Evolutionary conservation across 23 red algal genomes (phyloP), one percentile per base, ranked within the genome.

Genomic region (Gracilariopsis chorda): DNA sequence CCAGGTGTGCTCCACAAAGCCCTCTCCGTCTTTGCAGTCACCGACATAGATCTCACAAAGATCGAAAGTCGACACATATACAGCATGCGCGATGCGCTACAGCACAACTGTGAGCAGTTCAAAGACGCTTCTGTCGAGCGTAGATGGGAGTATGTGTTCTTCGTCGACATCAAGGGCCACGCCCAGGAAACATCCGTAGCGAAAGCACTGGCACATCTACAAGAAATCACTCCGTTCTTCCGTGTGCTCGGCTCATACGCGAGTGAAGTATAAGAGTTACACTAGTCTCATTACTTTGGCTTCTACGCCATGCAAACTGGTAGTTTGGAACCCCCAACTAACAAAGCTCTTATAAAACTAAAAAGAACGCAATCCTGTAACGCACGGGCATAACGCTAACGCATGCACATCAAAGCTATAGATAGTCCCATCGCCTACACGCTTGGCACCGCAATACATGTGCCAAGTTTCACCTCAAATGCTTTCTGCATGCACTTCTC

Each of bases 111-210:
- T 40, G 88, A 76, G 4, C 44, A 45, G 62, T 52, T 71, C 7
- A 60, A 55, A 11, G 17, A 37, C 40, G 39, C n/a, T 17, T 27
- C 62, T 41, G 62, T 64, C 32, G 70, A 85, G 65, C 73, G 56
- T 21, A 68, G 96, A 74, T 98, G 96, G 96, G 79, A 88, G 1
- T 98, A 95, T 78, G 83, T 98, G 10, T 98, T 98, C 72, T 98
- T 94, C 83, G 53, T 98, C 48, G 96, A 98, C 71, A 86, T 98
- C 57, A 55, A 33, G 12, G 74, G 83, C 23, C 86, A 90, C 48
- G 76, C 82, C 21, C 82, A 82, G 11, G 91, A 92, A 40, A 51
- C 70, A 24, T 75, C 75, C 2, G 91, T 93, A 11, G 77, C 42
- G 30, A 95, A 88, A 46, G 96, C 96, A 1, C 88, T 98, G 33